Evolutionary conservation across 163 green algal genomes (phyloP), one percentile per base, ranked within the genome.

Genomic region (Trebouxia gelatinosa): DNA sequence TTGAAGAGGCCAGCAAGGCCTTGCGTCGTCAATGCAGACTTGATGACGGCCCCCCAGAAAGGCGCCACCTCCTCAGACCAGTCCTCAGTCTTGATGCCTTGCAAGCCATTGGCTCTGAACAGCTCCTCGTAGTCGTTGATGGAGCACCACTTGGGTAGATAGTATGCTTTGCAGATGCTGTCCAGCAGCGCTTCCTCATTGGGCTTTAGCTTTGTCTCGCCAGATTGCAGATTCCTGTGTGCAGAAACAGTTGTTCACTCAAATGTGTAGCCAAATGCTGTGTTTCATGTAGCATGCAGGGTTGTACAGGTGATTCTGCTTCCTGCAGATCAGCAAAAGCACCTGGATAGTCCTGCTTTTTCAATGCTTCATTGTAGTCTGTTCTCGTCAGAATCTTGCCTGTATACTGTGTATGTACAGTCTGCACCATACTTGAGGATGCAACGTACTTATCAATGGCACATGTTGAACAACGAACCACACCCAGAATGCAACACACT

Each of bases 81-180:
- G 84, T 99, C 95, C 0, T 82, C 89, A 0, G 80, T 90, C 39
- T 83, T 88, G 31, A 97, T 87, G 78, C 92, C 89, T 28, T 83
- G 46, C 17, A 90, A 37, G 0, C 83, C 86, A 21, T 84, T 32
- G 29, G 77, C 78, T 88, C 86, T 71, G 70, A 96, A 93, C 5
- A 95, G 81, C 5, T 59, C 21, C 74, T 89, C 40, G 83, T 99
- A 99, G 79, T 98, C 95, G 16, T 83, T 87, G 11, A 94, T 61
- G 29, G 89, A 96, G 89, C 94, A 98, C 96, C 96, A 99, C 9
- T 86, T 81, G 6, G 96, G 96, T 43, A 99, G 90, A 87, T 98
- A 98, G 87, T 99, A 99, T 0, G 94, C 96, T 65, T 97, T 89
- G 81, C 91, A 97, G 82, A 99, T 98, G 67, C 88, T 83, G 40